Base-by-base conservation (phyloP, 495 filamentous ascomycete genomes). In the Podospora australis region DNA sequence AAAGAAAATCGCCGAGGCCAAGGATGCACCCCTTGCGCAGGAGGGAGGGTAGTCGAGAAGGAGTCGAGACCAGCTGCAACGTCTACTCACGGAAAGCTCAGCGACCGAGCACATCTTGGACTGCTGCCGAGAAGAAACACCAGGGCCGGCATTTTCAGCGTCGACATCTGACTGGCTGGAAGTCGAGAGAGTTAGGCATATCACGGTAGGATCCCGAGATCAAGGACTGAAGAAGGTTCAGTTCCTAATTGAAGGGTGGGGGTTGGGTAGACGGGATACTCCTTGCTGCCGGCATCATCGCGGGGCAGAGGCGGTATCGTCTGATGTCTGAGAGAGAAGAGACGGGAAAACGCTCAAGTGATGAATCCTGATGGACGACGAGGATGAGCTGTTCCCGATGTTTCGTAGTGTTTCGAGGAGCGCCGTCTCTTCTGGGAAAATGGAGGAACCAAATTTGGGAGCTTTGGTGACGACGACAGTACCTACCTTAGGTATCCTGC, bases 291-390 rank as follows among this genome's bases (percentile, higher is more conserved):
- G 32, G 17, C 41, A 26, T 19, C 7, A 24, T 6, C 43, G 44
- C 19, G 30, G 36, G 29, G 32, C n/a, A 23, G 1, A 6, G 34
- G 40, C 49, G 46, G 52, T 45, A 55, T 45, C 47, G 44, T 54
- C 51, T 41, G 54, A 54, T 50, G 48, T 50, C 30, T 19, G 17
- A 30, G 42, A 22, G 46, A 30, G 42, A 22, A 44, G 16, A 23
- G 47, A 46, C 44, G 56, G 51, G 48, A 50, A 56, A 47, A 42
- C 21, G 19, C 24, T 16, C 23, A 6, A n/a, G 19, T 9, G 22
- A 11, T 34, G 21, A 48, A 57, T 59, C 59, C 62, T 71, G 68
- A 73, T 71, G 67, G 57, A 49, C 70, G 49, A 43, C 63, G 40
- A 61, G 63, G 62, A 50, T 61, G 44, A 42, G 14, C 48, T 44